Base-by-base conservation (phyloP, 352 stramenopile genomes). In the Phytophthora idaei region DNA sequence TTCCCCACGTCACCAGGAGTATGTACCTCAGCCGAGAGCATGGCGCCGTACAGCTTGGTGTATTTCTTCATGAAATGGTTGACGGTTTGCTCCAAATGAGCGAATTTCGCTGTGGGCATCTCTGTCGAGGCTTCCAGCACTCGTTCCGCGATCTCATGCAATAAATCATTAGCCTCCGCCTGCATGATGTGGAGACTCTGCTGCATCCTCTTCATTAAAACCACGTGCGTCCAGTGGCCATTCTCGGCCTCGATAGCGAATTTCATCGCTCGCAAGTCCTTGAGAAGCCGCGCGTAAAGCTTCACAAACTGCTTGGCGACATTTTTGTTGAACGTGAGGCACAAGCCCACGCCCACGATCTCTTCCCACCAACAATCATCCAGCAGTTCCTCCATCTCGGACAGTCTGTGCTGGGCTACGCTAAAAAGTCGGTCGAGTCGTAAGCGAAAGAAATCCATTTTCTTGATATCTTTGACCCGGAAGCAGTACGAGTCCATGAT, bases 401-500 rank as follows among this genome's bases (percentile, higher is more conserved):
- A 60, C 27, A 81, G 51, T 4, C 82, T 71, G 21, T 63, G 64
- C 8, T 80, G 57, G 0, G 82, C 73, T 4, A 53, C 31, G 2
- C 52, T 47, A 41, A 92, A 62, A 1, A 87, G 64, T 21, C 80
- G 78, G 4, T 85, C 71, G 1, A 92, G 57, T 31, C 83, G 71
- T 21, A 90, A 59, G 5, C 71, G 78, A 53, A 92, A 86, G 50
- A 92, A 90, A 61, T 92, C 80, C 82, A 92, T 89, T 49, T 90
- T 66, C 47, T 86, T 83, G 45, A 90, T 85, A 54, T 90, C 80
- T 45, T 85, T 87, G n/a, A 77, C 78, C 2, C 78, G 76, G 61
- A 92, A 92, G 42, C 84, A 92, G 53, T 92, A 92, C 15, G 84
- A 74, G 52, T 92, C 84, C 44, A 92, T 82, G 54, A 92, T 89